These are phyloP conservation scores for Capsicum rhomboideum DNA, from an alignment of 257 asterid genomes.

Conservation along the genomic window DNA sequence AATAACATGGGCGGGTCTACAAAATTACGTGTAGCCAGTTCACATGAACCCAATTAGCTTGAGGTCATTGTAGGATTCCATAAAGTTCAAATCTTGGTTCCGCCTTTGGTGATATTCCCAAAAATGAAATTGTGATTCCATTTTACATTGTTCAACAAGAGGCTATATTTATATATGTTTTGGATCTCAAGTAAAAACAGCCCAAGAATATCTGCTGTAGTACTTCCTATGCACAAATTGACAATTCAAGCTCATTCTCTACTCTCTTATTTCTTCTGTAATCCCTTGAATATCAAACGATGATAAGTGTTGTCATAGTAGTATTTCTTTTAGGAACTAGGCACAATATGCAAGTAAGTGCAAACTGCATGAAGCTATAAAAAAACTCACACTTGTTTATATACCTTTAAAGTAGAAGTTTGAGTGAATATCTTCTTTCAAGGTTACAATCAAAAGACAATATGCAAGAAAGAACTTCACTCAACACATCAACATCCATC, in stretches of 20 bases:
- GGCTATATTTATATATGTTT: neutral
- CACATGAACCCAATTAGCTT: neutral
- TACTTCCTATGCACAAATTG: neutral
- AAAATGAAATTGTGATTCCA: neutral
- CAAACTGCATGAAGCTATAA: neutral
- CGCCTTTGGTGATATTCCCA: neutral
- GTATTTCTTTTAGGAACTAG: neutral
- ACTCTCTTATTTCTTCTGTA: neutral
- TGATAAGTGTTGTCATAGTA: neutral
- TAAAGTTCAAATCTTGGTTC: neutral
- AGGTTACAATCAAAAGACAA: neutral
- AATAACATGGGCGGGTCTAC: neutral
- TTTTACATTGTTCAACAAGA: neutral
- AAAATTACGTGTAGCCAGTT: neutral
- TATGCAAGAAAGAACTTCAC: neutral
- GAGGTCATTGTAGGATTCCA: neutral
- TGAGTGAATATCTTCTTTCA: slow-evolving; percentile 1
- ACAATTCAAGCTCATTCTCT: neutral
- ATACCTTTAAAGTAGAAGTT: slow-evolving; percentile 1
- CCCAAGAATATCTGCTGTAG: too few species aligned
- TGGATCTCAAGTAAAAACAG: too few species aligned
- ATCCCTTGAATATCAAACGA: neutral
- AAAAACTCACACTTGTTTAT: neutral
- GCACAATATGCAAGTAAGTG: neutral
- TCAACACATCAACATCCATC: slow-evolving; percentile 4